Conservation (phyloP, 2,329 filamentous ascomycete species). For the Emergomyces pasteurianus region DNA sequence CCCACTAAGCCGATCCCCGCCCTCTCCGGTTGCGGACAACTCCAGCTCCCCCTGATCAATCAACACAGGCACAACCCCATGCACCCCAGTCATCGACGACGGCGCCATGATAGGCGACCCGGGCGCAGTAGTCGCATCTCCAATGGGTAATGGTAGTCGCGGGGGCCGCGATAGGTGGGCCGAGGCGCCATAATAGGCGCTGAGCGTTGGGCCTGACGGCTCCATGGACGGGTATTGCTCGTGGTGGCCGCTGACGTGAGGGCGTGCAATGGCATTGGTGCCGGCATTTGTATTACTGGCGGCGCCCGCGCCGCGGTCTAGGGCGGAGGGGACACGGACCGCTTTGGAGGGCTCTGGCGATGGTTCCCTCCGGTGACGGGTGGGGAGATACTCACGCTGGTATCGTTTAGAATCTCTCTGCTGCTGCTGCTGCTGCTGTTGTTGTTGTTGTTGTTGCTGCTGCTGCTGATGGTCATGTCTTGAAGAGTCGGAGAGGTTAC, state of each 20-base stretch:
- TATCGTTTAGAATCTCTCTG: conserved; percentile 8
- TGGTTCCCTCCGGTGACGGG: not conserved
- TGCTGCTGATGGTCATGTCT: conserved; percentile 3
- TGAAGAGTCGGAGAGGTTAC: conserved; percentile 23
- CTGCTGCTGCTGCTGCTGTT: conserved; percentile 9
- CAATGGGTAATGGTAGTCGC: conserved; percentile 81
- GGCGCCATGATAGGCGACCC: conserved; percentile 79
- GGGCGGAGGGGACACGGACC: conserved; percentile 24
- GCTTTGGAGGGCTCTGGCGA: conserved; percentile 26
- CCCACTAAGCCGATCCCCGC: conserved; percentile 30
- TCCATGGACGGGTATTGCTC: conserved; percentile 17
- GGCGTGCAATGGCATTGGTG: not conserved
- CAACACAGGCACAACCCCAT: conserved; percentile 32
- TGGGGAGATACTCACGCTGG: not conserved
- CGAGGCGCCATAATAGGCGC: conserved; percentile 34
- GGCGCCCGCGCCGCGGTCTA: conserved; percentile 13
- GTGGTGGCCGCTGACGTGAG: not conserved
- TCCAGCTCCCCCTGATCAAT: conserved; percentile 23
- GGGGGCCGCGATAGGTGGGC: conserved; percentile 51
- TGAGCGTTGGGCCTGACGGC: conserved; percentile 36
- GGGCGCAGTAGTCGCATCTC: conserved; percentile 78
- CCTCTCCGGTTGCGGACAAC: conserved; percentile 7
- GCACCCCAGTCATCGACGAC: conserved; percentile 21
- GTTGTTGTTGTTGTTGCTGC: too few relatives aligned
- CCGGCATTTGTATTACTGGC: not conserved